Conservation (phyloP, 768 basidiomycete genomes). For the Hygrophorus pudorinus region DNA sequence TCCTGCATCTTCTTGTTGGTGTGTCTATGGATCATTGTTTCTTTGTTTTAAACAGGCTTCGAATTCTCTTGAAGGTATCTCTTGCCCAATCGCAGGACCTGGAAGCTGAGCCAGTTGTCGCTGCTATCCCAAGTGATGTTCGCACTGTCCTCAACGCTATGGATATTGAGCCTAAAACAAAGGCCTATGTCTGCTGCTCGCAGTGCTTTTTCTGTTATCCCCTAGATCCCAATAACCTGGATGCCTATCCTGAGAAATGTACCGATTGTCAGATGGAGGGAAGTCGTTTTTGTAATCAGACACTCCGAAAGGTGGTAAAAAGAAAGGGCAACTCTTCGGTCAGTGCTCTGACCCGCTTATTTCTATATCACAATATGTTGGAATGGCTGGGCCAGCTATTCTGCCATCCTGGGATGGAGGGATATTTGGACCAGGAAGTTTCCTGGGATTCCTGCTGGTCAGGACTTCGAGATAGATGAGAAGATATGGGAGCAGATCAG, state of each 20-base stretch:
- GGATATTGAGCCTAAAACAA: constrained; percentile 12
- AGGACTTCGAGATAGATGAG: no score
- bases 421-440: constrained; percentile 14
- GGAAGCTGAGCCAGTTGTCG: not conserved
- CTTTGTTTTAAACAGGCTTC: constrained; percentile 4
- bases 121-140: constrained; percentile 11
- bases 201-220: constrained; percentile 17
- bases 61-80: not conserved
- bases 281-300: constrained; percentile 11
- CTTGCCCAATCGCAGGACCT: not conserved
- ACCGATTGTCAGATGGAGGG: constrained; percentile 8
- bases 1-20: constrained; percentile 7
- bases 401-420: constrained; percentile 17
- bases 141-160: constrained; percentile 12
- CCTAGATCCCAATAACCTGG: not conserved
- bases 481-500: no score
- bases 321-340: not conserved
- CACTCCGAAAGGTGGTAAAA: constrained; percentile 2
- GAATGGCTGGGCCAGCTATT: constrained; percentile 19
- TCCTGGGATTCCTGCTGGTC: no score
- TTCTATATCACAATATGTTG: constrained; percentile 18
- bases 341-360: constrained; percentile 9
- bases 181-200: constrained; percentile 16
- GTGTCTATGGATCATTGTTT: constrained; percentile 2
- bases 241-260: constrained; percentile 14